These are phyloP conservation scores for Magnolia kwangsiensis DNA, from an alignment of 164 flowering plant genomes.

Conservation along the genomic window DNA sequence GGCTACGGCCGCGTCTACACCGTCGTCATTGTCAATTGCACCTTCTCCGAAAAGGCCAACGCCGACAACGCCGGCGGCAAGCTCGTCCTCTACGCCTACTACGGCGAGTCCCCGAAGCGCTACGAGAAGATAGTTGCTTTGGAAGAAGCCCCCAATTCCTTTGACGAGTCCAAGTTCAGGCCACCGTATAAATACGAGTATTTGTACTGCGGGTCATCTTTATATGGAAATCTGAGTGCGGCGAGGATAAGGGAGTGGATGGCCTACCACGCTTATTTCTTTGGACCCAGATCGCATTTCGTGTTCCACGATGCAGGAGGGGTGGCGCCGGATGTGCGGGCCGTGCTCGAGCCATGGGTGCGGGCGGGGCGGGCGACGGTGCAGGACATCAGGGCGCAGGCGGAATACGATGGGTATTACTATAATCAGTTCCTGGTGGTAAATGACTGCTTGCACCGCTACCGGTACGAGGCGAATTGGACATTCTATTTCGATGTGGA, in stretches of 20 bases:
- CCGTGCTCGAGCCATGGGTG: constrained; percentile 63
- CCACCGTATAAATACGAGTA: constrained; percentile 58
- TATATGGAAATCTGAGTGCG: constrained; percentile 56
- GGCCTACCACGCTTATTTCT: constrained; percentile 69
- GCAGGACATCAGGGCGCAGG: constrained; percentile 54
- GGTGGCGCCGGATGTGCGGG: constrained; percentile 40
- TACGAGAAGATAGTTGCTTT: constrained; percentile 46
- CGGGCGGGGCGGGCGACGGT: constrained; percentile 45
- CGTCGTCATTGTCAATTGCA: constrained; percentile 63
- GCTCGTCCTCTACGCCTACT: constrained; percentile 49
- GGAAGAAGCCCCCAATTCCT: constrained; percentile 44
- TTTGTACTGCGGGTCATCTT: constrained; percentile 62
- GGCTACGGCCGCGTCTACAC: constrained; percentile 74
- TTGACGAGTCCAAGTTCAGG: constrained; percentile 34
- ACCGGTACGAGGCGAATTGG: constrained; percentile 54
- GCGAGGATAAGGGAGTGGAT: constrained; percentile 59
- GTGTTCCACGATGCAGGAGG: constrained; percentile 74
- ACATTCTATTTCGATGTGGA: constrained; percentile 67
- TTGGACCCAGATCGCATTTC: constrained; percentile 57
- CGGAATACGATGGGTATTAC: constrained; percentile 54
- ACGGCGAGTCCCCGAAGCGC: constrained; percentile 28
- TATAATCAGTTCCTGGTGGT: constrained; percentile 63
- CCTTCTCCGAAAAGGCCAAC: constrained; percentile 45
- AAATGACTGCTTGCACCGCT: constrained; percentile 61
- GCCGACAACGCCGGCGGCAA: constrained; percentile 51